Conservation (phyloP, 176 grass and related monocot species). For the Oryza meyeriana region DNA sequence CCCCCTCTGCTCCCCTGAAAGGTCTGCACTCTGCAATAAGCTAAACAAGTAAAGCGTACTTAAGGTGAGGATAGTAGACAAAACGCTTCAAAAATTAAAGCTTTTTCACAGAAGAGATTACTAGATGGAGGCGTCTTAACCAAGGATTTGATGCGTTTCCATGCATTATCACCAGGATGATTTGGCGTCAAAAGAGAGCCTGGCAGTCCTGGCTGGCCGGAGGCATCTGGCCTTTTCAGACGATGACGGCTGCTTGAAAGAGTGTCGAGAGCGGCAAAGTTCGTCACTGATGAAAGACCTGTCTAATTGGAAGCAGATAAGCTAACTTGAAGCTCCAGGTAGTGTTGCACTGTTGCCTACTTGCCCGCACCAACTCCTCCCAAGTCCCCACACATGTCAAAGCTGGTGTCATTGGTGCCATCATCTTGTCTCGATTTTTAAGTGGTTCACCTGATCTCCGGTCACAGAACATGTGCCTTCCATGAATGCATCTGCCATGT, state of each 20-base stretch:
- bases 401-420: constrained; percentile 20
- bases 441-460: not conserved
- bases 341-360: not conserved
- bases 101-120: not conserved
- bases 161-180: not conserved
- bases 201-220: not conserved
- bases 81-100: not conserved
- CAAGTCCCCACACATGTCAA: constrained; percentile 1
- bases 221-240: not conserved
- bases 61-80: not conserved
- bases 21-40: not conserved
- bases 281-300: not conserved
- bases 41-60: too few relatives aligned
- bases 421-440: not conserved
- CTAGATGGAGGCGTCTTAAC: not conserved
- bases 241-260: not conserved
- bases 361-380: constrained; percentile 18
- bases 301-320: constrained; percentile 12
- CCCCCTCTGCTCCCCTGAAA: not conserved
- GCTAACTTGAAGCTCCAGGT: not conserved
- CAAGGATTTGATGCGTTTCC: not conserved
- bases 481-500: not conserved
- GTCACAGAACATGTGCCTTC: not conserved
- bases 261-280: not conserved
- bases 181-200: not conserved